Base-by-base conservation (phyloP, 305 asterid species). In the Fraxinus sp. region DNA sequence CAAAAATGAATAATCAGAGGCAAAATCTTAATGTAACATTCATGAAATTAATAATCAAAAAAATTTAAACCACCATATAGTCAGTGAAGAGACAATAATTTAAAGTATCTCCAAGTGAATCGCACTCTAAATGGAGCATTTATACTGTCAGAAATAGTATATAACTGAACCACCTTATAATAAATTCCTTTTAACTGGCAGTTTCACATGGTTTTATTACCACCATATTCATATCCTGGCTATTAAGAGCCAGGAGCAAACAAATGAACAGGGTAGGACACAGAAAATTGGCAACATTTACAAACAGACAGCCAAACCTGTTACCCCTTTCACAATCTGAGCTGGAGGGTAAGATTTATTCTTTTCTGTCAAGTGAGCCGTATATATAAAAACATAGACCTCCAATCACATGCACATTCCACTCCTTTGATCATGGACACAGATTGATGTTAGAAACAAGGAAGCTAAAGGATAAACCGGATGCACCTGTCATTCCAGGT, bases 71-170 rank as follows among this genome's bases (percentile, higher is more conserved):
- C 36, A 5, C 26, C 4, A 64, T 22, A 26, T 24, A 26, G 46
- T 78, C 49, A 28, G 57, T 80, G 9, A 43, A 74, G 33, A 30
- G 32, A 62, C 7, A 22, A 71, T 39, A 35, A 68, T 20, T 9
- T 14, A 83, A 28, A 32, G 77, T 37, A 76, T 75, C 14, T 70
- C 41, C 43, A 59, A 32, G 77, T 20, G 4, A 0, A 80, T 74
- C 28, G 75, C 80, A 32, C 68, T 79, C 73, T 26, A 77, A 62
- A 7, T 75, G 49, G 39, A 85, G 79, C 28, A 22, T 55, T 64
- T 32, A 64, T 30, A 28, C 13, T 9, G n/a, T 64, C 37, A 68
- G 46, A 46, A 35, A 39, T 8, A 33, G 14, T 32, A 70, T 33
- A 33, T 72, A 55, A 55, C 73, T 3, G 36, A n/a, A 30, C 1